Evolutionary conservation across 495 filamentous ascomycete genomes (phyloP).

Genomic region (Daldinia bambusicola): DNA sequence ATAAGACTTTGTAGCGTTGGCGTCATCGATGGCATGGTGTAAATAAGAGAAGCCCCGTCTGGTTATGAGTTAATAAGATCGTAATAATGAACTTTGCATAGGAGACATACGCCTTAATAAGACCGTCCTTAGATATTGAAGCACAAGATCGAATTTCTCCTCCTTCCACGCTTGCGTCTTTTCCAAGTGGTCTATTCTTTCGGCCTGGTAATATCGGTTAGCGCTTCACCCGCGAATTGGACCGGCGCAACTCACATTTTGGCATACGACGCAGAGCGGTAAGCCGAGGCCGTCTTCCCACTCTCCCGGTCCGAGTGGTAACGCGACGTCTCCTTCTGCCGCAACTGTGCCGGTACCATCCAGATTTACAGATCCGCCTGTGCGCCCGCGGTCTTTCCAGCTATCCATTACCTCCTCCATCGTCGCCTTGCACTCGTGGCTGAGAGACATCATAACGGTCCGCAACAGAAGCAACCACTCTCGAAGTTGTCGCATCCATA

Average conservation of each 20-base stretch:
- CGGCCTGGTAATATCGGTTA: slow-evolving; percentile 67
- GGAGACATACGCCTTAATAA: slow-evolving; percentile 78
- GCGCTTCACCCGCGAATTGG: slow-evolving; percentile 15
- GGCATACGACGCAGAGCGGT: slow-evolving; percentile 91
- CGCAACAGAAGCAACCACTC: slow-evolving; percentile 88
- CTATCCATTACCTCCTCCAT: slow-evolving; percentile 83
- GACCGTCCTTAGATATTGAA: slow-evolving; percentile 88
- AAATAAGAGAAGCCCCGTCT: slow-evolving; percentile 93
- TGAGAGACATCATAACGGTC: slow-evolving; percentile 76
- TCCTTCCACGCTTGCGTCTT: slow-evolving; percentile 91
- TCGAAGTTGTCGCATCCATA: slow-evolving; percentile 86
- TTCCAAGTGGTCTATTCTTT: slow-evolving; percentile 88
- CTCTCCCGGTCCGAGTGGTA: slow-evolving; percentile 89
- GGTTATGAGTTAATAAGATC: slow-evolving; percentile 35
- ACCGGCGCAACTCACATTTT: slow-evolving; percentile 71
- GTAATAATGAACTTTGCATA: not conserved
- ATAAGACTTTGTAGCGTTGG: slow-evolving; percentile 84
- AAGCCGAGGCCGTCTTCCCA: slow-evolving; percentile 93
- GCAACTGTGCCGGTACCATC: slow-evolving; percentile 58
- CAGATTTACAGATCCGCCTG: slow-evolving; percentile 60
- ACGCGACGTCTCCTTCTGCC: slow-evolving; percentile 69
- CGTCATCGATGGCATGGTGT: slow-evolving; percentile 81
- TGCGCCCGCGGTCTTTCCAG: slow-evolving; percentile 68
- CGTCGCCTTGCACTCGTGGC: slow-evolving; percentile 77
- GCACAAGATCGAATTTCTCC: slow-evolving; percentile 90